Evolutionary conservation across 768 basidiomycete species (phyloP), one percentile per base, ranked within the genome.

Genomic region (Amanita fuliginea): DNA sequence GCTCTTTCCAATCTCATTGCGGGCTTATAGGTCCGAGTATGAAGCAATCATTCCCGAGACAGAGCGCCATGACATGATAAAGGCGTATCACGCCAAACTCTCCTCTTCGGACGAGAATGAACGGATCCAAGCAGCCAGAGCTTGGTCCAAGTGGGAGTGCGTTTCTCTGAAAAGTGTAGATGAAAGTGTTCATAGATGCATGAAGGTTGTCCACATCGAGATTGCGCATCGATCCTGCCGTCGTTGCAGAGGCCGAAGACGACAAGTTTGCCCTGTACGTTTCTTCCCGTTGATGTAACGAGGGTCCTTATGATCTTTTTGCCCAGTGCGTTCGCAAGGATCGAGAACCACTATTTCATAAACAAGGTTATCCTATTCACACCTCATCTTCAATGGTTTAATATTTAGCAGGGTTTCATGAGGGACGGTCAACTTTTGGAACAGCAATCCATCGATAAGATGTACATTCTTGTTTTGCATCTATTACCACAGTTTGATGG

Each of bases 81-180:
- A 73, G 7, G 94, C 94, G 0, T 97, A 96, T 62, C 85, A 93
- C 57, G 72, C 75, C 3, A 85, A 81, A 47, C 76, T 95, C 41
- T 82, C 81, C 58, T 80, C 86, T 5, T 66, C 69, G 1, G 84
- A 94, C 58, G 80, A 86, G 28, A 68, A 75, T 56, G 77, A 70
- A 3, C 72, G 85, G 30, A 56, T 84, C 28, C 67, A 51, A 6
- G 91, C 90, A 9, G 90, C 90, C 3, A 86, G 76, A 57, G 87
- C 88, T 2, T 94, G 91, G 90, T 70, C 83, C 16, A 86, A 83
- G 61, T 95, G 88, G 87, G 92, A 94, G 88, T 88, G 57, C 60
- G 88, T 74, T 26, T 43, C 30, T 35, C 11, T 37, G 16, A 34
- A 4, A n/a, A 10, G 7, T 8, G 6, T 24, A 34, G 33, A 7